These are phyloP conservation scores for Dacryopinax primogenitus DNA, from an alignment of 768 basidiomycete genomes.

Conservation along the genomic window DNA sequence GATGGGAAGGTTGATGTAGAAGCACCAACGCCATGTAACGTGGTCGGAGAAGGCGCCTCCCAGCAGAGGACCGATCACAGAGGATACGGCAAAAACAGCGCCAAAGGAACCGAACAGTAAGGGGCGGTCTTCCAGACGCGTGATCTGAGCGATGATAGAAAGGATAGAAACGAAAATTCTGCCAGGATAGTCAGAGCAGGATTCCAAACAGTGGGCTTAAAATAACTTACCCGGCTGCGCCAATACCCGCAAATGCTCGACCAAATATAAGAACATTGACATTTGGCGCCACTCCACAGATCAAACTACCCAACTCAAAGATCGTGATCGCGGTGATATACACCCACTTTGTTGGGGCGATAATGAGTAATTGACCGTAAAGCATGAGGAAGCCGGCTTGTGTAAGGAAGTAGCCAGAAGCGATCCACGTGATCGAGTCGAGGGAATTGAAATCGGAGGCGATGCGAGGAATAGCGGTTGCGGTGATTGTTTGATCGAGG, in stretches of 20 bases:
- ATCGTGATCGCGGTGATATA: constrained; percentile 21
- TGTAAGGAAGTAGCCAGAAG: constrained; percentile 22
- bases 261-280: constrained; percentile 24
- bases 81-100: constrained; percentile 27
- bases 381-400: constrained; percentile 15
- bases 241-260: constrained; percentile 36
- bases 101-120: constrained; percentile 33
- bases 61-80: constrained; percentile 27
- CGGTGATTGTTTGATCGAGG: constrained; percentile 32
- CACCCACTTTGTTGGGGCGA: constrained; percentile 27
- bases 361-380: constrained; percentile 24
- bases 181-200: constrained; percentile 1
- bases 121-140: constrained; percentile 23
- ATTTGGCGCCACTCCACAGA: constrained; percentile 31
- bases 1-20: constrained; percentile 24
- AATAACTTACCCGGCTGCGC: constrained; percentile 29
- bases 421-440: constrained; percentile 24
- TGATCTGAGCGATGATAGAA: constrained; percentile 23
- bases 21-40: constrained; percentile 32
- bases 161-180: constrained; percentile 21
- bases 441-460: constrained; percentile 25
- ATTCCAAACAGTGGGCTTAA: constrained; percentile 4
- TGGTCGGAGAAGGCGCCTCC: constrained; percentile 29
- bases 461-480: constrained; percentile 25
- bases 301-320: constrained; percentile 36